phyloP scores from a whole-genome alignment of 371 early-diverging fungal species.

The Phascolomyces articulosus region DNA sequence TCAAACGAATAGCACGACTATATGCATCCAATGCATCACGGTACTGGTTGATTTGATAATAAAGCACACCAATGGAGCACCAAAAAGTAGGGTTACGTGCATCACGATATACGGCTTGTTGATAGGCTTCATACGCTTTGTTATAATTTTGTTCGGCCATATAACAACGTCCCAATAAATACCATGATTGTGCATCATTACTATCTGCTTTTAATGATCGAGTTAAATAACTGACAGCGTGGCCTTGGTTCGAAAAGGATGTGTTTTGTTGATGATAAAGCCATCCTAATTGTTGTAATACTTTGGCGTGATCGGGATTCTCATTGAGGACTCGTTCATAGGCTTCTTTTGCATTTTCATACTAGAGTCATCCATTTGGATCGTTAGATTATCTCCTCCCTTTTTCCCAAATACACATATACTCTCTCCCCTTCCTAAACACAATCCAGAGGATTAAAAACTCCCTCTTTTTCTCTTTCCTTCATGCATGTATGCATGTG shows the following conservation, averaged over 20 bases:
- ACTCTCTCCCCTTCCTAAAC: neutral
- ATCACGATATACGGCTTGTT: constrained; percentile 96
- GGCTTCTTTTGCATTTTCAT: constrained; percentile 81
- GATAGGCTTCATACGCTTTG: constrained; percentile 97
- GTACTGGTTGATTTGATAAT: constrained; percentile 95
- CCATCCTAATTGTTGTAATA: constrained; percentile 97
- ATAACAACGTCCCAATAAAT: constrained; percentile 93
- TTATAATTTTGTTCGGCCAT: constrained; percentile 95
- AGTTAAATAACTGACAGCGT: constrained; percentile 81
- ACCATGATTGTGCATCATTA: constrained; percentile 93
- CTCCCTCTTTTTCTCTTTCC: too few relatives aligned
- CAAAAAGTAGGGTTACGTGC: constrained; percentile 95
- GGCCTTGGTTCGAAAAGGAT: constrained; percentile 78
- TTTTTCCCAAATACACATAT: neutral
- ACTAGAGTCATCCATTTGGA: too few relatives aligned
- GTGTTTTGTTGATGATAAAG: constrained; percentile 87
- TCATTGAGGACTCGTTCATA: constrained; percentile 90
- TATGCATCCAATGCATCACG: constrained; percentile 97
- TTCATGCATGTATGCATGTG: neutral
- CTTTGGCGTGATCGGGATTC: constrained; percentile 94
- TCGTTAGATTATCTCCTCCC: neutral
- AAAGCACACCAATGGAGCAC: constrained; percentile 98
- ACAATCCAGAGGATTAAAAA: too few relatives aligned
- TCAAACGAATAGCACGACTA: constrained; percentile 90
- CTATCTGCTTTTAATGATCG: constrained; percentile 86